Base-by-base conservation (phyloP, 2,329 filamentous ascomycete genomes). In the Fusarium acutatum region DNA sequence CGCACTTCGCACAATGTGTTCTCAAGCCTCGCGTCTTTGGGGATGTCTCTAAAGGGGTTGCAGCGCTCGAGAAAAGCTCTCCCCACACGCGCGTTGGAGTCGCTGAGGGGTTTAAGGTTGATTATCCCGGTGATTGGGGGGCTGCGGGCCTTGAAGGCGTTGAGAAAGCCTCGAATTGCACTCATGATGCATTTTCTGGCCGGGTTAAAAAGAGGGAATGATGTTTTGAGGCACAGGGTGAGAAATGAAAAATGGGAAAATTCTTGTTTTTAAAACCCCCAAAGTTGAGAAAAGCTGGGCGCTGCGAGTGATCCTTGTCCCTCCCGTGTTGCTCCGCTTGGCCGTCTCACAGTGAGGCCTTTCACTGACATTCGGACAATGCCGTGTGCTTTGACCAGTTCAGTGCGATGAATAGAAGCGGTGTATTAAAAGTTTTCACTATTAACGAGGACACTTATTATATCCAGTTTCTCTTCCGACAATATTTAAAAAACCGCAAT, bases 131-230 rank as follows among this genome's bases (percentile, higher is more conserved):
- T n/a, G 13, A 61, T 17, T 28, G 53, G 64, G 22, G 20, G 15
- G n/a, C 6, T 50, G 37, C 32, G 64, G 44, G 69, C 47, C 60
- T 46, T 73, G 54, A 72, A 56, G 37, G 52, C 65, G 46, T 73
- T 69, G 32, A 73, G 34, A 30, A 73, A 35, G 43, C 69, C 69
- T 60, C 67, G 57, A 22, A 72, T 64, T 47, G 66, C 53, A 43
- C 66, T 73, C 70, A 72, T 72, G 64, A 70, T 69, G 66, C 66
- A 69, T 69, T 69, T 69, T 69, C n/a, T 47, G 64, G 52, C 49
- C 38, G 24, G 37, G 20, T 37, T 32, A 7, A 11, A 32, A 34
- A 8, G 30, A 50, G 10, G 4, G 11, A 11, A 38, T 13, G 14
- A n/a, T 24, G 17, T 32, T 50, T 50, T 12, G 46, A 43, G 41